Evolutionary conservation across 164 flowering plant species (phyloP).

Genomic region (Annona cherimola): DNA sequence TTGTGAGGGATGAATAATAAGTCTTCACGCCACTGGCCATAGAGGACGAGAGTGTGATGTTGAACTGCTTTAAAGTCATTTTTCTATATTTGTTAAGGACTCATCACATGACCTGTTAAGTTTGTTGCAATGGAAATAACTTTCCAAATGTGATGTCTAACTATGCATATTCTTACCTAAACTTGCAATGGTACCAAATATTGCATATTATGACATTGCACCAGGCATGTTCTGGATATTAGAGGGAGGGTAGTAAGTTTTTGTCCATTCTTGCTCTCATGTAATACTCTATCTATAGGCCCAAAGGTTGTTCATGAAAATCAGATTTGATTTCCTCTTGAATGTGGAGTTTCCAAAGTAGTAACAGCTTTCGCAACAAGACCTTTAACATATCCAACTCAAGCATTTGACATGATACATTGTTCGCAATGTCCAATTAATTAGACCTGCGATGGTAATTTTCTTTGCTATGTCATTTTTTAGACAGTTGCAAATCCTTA

Average conservation of each 20-base stretch:
- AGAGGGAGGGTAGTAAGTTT: slow-evolving; percentile 73
- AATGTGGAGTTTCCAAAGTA: slow-evolving; percentile 70
- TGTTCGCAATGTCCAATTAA: slow-evolving; percentile 64
- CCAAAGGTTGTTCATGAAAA: slow-evolving; percentile 72
- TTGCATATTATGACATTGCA: slow-evolving; percentile 42
- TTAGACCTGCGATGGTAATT: slow-evolving; percentile 66
- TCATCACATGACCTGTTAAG: no score
- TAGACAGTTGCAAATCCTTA: no score
- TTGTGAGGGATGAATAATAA: no score
- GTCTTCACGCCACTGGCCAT: no score
- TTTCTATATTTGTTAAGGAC: no score
- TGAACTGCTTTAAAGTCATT: no score
- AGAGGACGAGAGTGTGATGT: no score
- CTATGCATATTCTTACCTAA: neutral
- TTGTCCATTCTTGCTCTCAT: slow-evolving; percentile 51
- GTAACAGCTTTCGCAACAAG: slow-evolving; percentile 55
- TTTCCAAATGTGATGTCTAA: neutral
- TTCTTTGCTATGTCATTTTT: neutral
- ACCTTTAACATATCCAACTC: slow-evolving; percentile 57
- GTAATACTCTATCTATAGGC: slow-evolving; percentile 53
- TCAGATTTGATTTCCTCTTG: slow-evolving; percentile 67
- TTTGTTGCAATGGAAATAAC: no score
- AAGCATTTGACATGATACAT: slow-evolving; percentile 61
- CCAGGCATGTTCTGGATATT: slow-evolving; percentile 53
- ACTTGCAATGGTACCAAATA: slow-evolving; percentile 50